Evolutionary conservation across 129 eudicot genomes (phyloP).

Genomic region (carrot (Daucus carota)): DH1_v3.0 NC_030383.2:14159001-14159500

Average conservation of each 20-base stretch:
- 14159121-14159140: conserved; percentile 33
- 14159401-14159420: no score
- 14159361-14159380: no score
- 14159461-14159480: no score
- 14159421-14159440: no score
- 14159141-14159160: conserved; percentile 19
- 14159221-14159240: conserved; percentile 20
- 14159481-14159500: no score
- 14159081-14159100: conserved; percentile 36
- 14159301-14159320: conserved; percentile 19
- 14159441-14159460: no score
- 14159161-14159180: background rate
- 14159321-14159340: conserved; percentile 25
- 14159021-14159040: conserved; percentile 24
- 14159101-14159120: conserved; percentile 27
- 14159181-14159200: conserved; percentile 21
- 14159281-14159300: conserved; percentile 24
- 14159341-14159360: conserved; percentile 39
- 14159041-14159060: background rate
- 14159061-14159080: conserved; percentile 13
- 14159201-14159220: conserved; percentile 17
- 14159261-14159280: conserved; percentile 8
- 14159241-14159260: background rate
- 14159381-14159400: no score
- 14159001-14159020: conserved; percentile 24